These are phyloP conservation scores for Talaromyces sp. DNA, from an alignment of 2,329 filamentous ascomycete genomes.

Conservation along the genomic window DNA sequence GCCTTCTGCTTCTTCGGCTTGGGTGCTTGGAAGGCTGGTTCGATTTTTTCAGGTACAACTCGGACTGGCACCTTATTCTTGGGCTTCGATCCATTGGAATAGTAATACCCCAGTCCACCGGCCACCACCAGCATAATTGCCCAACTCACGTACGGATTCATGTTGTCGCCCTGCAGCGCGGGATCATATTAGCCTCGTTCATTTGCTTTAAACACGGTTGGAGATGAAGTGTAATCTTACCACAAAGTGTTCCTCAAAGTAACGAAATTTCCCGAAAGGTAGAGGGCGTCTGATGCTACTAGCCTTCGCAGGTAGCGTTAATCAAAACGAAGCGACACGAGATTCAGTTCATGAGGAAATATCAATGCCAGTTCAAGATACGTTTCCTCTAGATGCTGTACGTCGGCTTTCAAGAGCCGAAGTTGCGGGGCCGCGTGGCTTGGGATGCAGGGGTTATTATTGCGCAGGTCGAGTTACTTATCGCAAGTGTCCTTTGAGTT, in stretches of 20 bases:
- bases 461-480: neutral
- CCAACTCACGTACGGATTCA: constrained; percentile 44
- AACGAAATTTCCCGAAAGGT: neutral
- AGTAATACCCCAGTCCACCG: constrained; percentile 40
- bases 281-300: neutral
- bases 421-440: constrained; percentile 11
- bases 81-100: constrained; percentile 30
- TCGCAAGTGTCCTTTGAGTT: constrained; percentile 8
- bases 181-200: neutral
- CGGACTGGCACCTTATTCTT: constrained; percentile 30
- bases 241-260: neutral
- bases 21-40: constrained; percentile 30
- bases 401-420: constrained; percentile 1
- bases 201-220: too few relatives aligned
- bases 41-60: constrained; percentile 30
- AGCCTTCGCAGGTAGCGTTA: neutral
- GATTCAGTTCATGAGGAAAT: neutral
- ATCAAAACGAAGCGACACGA: neutral
- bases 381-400: neutral
- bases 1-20: constrained; percentile 39
- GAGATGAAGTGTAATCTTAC: neutral
- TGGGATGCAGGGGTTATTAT: constrained; percentile 4
- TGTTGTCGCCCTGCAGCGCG: constrained; percentile 16
- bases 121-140: constrained; percentile 40
- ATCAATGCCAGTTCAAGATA: neutral